Evolutionary conservation across 164 flowering plant genomes (phyloP).

Genomic region (Macadamia integrifolia): DNA sequence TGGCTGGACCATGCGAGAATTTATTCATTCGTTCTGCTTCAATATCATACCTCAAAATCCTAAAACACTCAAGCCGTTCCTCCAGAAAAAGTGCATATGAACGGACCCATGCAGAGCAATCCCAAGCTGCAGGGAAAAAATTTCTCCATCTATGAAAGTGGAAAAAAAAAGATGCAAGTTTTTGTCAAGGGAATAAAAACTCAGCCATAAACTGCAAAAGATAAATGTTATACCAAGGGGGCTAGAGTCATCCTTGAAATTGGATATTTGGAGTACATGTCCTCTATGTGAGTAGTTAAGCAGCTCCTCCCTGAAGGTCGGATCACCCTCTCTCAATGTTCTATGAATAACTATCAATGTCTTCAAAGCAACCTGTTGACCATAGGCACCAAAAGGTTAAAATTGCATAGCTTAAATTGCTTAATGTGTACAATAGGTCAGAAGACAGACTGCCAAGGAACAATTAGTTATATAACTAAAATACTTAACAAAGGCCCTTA

Average conservation of each 20-base stretch:
- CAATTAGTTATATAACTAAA: too few species aligned
- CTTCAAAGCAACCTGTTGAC: conserved; percentile 83
- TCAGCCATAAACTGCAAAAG: background rate
- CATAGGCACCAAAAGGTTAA: background rate
- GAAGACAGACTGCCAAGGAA: too few species aligned
- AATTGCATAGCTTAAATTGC: background rate
- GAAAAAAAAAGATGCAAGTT: background rate
- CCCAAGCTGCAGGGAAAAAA: conserved; percentile 70
- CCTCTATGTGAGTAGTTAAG: conserved; percentile 62
- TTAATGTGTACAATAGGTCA: too few species aligned
- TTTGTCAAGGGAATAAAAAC: background rate
- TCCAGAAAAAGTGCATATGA: conserved; percentile 93
- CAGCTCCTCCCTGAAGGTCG: conserved; percentile 93
- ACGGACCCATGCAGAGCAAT: conserved; percentile 97
- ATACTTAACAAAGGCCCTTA: too few species aligned
- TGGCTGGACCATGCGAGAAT: conserved; percentile 39
- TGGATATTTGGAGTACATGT: conserved; percentile 71
- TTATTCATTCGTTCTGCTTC: conserved; percentile 72
- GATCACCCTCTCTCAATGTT: conserved; percentile 92
- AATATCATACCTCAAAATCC: conserved; percentile 73
- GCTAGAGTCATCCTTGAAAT: conserved; percentile 95
- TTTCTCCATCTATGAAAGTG: conserved; percentile 5
- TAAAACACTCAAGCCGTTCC: conserved; percentile 85
- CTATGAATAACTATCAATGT: conserved; percentile 90
- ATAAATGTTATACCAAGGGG: conserved; percentile 54